Evolutionary conservation across 306 rosid species (phyloP).

Genomic region (Acacia crassicarpa): DNA sequence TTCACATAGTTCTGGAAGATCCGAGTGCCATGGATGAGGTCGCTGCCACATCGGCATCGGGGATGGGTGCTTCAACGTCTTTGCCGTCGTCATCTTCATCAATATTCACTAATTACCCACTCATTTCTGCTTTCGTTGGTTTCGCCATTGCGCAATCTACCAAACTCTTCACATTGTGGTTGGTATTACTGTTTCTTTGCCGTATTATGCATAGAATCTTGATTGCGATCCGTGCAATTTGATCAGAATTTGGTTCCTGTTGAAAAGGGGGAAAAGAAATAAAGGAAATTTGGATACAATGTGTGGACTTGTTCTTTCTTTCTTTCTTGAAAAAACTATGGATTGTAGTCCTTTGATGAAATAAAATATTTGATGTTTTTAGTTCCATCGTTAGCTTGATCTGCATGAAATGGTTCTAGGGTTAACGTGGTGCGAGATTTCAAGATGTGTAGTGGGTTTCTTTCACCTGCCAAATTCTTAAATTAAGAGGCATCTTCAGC

Average conservation of each 20-base stretch:
- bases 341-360: background rate
- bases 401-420: background rate
- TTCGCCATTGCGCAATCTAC: slow-evolving; percentile 63
- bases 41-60: slow-evolving; percentile 27
- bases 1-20: slow-evolving; percentile 5
- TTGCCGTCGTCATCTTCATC: slow-evolving; percentile 42
- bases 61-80: slow-evolving; percentile 19
- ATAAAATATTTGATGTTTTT: background rate
- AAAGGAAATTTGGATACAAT: background rate
- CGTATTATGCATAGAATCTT: background rate
- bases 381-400: background rate
- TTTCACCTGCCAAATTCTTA: background rate
- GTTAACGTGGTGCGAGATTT: background rate
- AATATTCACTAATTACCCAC: slow-evolving; percentile 70
- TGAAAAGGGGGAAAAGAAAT: background rate
- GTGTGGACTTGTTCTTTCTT: background rate
- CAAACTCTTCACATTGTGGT: slow-evolving; percentile 79
- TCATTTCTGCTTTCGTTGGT: slow-evolving; percentile 63
- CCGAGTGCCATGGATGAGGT: slow-evolving; percentile 32
- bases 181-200: slow-evolving; percentile 32
- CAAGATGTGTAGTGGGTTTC: background rate
- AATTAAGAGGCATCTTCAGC: background rate
- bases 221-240: background rate
- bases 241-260: slow-evolving; percentile 23
- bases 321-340: background rate